Conservation (phyloP, 2,329 filamentous ascomycete species). For the Xylaria sp. region DNA sequence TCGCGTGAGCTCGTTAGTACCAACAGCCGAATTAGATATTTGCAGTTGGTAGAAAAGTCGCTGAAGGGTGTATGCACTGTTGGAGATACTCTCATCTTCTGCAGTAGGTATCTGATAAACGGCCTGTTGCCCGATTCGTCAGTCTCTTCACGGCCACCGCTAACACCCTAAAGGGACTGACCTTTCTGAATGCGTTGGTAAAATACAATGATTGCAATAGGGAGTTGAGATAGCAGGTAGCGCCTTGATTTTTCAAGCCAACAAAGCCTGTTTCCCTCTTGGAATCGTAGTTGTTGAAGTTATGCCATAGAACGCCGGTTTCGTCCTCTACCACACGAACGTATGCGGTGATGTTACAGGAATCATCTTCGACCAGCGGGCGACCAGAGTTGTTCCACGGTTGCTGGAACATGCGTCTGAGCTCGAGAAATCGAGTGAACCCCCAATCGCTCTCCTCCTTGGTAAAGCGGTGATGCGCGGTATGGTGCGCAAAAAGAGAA, state of each 20-base stretch:
- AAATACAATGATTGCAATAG: conserved; percentile 86
- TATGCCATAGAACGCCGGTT: conserved; percentile 90
- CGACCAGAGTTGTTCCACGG: conserved; percentile 76
- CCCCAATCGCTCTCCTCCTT: conserved; percentile 98
- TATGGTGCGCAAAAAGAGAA: conserved; percentile 81
- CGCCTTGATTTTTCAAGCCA: conserved; percentile 95
- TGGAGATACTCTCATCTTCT: conserved; percentile 80
- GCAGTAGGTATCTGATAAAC: conserved; percentile 98
- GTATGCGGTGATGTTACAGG: conserved; percentile 84
- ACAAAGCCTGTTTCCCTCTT: conserved; percentile 99
- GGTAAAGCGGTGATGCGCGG: conserved; percentile 94
- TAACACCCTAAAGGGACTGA: conserved; percentile 50
- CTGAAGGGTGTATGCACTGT: conserved; percentile 94
- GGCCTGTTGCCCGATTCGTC: conserved; percentile 65
- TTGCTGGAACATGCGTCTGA: conserved; percentile 83
- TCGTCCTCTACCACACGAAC: conserved; percentile 86
- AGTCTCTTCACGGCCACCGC: conserved; percentile 8
- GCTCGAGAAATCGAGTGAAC: conserved; percentile 94
- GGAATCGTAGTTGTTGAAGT: conserved; percentile 95
- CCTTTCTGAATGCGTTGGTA: conserved; percentile 93
- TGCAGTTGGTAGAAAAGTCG: conserved; percentile 95
- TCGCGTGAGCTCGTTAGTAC: conserved; percentile 91
- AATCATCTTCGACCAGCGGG: conserved; percentile 81
- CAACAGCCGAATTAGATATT: conserved; percentile 83
- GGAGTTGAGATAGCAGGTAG: conserved; percentile 89